A percentile compares a stretch with the other conserved stretches of the same genome.
Evolutionary conservation across 2,329 filamentous ascomycete species (phyloP).

Genomic region (Aspergillus felis): DNA sequence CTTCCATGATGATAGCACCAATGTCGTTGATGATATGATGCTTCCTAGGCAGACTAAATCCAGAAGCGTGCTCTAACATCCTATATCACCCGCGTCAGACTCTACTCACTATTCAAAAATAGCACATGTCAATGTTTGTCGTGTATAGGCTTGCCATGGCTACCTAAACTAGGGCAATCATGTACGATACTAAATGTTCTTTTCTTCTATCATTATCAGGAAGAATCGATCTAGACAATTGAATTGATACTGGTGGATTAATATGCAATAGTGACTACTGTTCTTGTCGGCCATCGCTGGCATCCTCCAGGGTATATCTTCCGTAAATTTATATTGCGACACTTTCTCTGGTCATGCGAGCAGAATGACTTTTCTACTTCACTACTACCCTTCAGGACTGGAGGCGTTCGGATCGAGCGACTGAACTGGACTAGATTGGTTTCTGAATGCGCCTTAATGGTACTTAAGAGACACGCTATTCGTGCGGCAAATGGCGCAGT

Average conservation of each 20-base stretch:
- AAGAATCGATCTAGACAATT: not conserved
- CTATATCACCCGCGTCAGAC: too few relatives aligned
- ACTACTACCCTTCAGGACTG: not conserved
- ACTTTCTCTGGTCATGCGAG: not conserved
- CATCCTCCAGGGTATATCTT: too few relatives aligned
- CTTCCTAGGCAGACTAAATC: too few relatives aligned
- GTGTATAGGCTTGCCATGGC: too few relatives aligned
- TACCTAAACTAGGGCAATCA: too few relatives aligned
- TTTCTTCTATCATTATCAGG: not conserved
- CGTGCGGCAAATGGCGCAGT: not conserved
- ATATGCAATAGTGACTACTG: not conserved
- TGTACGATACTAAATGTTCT: not conserved
- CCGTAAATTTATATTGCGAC: not conserved
- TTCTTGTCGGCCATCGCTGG: too few relatives aligned
- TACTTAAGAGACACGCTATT: not conserved
- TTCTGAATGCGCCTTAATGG: not conserved
- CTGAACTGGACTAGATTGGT: not conserved
- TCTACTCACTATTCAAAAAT: too few relatives aligned
- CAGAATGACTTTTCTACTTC: not conserved
- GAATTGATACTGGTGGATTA: not conserved
- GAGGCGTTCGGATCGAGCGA: too few relatives aligned
- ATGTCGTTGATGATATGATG: too few relatives aligned
- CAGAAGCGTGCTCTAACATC: too few relatives aligned
- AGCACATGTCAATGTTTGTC: too few relatives aligned
- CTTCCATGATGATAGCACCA: too few relatives aligned